Percentiles rank a stretch among this genome's conserved stretches.
These are phyloP conservation scores for Pythium myriotylum DNA, from an alignment of 352 stramenopile genomes.

Conservation along the genomic window DNA sequence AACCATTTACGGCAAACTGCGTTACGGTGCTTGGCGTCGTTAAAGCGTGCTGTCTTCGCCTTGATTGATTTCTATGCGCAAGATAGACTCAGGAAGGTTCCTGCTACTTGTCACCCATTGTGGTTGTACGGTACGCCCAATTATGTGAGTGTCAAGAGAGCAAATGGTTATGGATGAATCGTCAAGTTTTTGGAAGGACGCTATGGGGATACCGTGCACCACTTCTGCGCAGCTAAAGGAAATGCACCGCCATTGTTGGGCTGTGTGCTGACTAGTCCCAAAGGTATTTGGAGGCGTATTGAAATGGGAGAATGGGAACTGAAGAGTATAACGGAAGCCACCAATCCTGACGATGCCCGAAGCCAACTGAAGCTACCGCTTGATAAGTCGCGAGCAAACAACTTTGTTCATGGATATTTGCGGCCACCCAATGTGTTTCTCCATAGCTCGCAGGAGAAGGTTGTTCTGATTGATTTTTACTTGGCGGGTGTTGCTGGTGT, in stretches of 20 bases:
- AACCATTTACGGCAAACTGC: constrained; percentile 14
- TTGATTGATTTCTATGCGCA: constrained; percentile 15
- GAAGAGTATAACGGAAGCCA: background rate
- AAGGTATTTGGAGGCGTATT: background rate
- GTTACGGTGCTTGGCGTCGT: constrained; percentile 10
- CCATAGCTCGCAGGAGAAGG: background rate
- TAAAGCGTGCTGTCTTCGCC: constrained; percentile 11
- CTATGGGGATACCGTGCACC: no score
- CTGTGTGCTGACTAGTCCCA: background rate
- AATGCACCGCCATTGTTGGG: background rate
- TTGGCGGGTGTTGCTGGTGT: background rate
- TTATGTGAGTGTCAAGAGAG: no score
- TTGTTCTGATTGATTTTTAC: constrained; percentile 3
- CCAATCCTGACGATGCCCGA: background rate
- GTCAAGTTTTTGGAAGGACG: no score
- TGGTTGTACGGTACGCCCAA: constrained; percentile 8
- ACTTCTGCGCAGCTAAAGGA: no score
- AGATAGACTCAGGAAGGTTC: constrained; percentile 9
- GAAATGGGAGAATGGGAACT: background rate
- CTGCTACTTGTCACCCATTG: constrained; percentile 14
- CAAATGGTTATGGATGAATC: background rate
- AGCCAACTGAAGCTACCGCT: background rate
- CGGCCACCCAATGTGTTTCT: background rate
- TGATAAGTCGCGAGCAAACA: background rate
- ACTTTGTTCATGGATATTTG: constrained; percentile 2